phyloP scores from a whole-genome alignment of 345 rosid genomes.

The Leavenworthia alabamica region DNA sequence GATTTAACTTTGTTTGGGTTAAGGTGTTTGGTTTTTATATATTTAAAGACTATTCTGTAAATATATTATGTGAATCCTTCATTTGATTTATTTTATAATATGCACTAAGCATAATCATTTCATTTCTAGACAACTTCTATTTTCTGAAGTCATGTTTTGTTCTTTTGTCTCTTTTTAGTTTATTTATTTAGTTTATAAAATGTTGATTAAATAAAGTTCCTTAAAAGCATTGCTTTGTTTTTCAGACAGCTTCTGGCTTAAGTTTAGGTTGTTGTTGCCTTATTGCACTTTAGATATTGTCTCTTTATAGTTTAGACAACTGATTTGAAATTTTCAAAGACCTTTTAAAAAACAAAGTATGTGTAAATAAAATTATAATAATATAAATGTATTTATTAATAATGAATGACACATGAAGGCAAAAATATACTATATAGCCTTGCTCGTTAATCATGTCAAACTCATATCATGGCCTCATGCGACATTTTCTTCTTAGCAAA shows the following conservation, averaged over 20 bases:
- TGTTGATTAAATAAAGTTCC: constrained; percentile 11
- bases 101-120: constrained; percentile 32
- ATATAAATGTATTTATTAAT: neutral
- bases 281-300: constrained; percentile 25
- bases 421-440: neutral
- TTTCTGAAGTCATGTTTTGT: constrained; percentile 32
- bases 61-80: neutral
- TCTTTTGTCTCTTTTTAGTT: constrained; percentile 21
- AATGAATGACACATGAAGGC: neutral
- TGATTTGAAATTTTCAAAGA: neutral
- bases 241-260: constrained; percentile 33
- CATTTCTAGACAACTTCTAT: constrained; percentile 24
- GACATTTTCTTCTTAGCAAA: too few relatives aligned
- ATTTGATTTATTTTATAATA: neutral
- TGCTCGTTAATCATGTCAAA: too few relatives aligned
- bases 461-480: too few relatives aligned
- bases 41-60: neutral
- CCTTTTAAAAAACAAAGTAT: neutral
- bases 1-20: neutral
- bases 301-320: constrained; percentile 3
- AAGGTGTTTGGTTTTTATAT: neutral
- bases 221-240: constrained; percentile 32
- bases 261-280: constrained; percentile 33
- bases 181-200: neutral
- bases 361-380: neutral